These are phyloP conservation scores for Microbotryum lychnidis-dioicae DNA, from an alignment of 1,284 basidiomycete species.

Conservation along the genomic window DNA sequence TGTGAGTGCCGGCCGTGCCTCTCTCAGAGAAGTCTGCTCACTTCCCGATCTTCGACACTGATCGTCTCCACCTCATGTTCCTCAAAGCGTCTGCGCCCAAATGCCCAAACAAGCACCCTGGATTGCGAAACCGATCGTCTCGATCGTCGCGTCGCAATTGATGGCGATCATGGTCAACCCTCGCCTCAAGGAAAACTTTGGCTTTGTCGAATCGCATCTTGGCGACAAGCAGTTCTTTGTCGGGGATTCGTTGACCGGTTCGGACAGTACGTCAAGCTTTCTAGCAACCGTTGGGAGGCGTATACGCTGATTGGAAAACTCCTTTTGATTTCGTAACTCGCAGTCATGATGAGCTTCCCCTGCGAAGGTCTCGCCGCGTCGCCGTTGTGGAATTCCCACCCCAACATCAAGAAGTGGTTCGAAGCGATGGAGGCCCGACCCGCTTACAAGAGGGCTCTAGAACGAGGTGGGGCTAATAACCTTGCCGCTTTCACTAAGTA, in stretches of 20 bases:
- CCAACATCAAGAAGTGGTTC: conserved; percentile 26
- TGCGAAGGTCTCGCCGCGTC: conserved; percentile 12
- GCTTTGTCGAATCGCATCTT: conserved; percentile 12
- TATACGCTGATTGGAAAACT: too few relatives aligned
- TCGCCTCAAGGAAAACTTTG: conserved; percentile 12
- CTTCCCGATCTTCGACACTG: neutral
- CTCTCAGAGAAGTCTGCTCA: neutral
- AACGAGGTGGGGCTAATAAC: conserved; percentile 25
- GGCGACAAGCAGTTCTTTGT: conserved; percentile 23
- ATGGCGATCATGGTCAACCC: conserved; percentile 12
- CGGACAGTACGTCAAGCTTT: conserved; percentile 13
- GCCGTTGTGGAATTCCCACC: conserved; percentile 12
- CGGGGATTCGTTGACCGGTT: conserved; percentile 26
- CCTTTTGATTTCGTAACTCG: too few relatives aligned
- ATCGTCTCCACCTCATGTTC: neutral
- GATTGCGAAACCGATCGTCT: conserved; percentile 14
- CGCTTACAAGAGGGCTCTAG: conserved; percentile 25
- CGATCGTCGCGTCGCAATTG: conserved; percentile 2
- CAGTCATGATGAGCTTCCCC: conserved; percentile 29
- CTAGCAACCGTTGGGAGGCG: neutral
- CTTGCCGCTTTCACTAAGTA: neutral
- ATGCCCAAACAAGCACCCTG: conserved; percentile 20
- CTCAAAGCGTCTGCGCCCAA: neutral
- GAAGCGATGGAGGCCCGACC: conserved; percentile 16
- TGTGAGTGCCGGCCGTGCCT: neutral